Evolutionary conservation across 495 filamentous ascomycete genomes (phyloP).

Genomic region (Acidiella bohemica): DNA sequence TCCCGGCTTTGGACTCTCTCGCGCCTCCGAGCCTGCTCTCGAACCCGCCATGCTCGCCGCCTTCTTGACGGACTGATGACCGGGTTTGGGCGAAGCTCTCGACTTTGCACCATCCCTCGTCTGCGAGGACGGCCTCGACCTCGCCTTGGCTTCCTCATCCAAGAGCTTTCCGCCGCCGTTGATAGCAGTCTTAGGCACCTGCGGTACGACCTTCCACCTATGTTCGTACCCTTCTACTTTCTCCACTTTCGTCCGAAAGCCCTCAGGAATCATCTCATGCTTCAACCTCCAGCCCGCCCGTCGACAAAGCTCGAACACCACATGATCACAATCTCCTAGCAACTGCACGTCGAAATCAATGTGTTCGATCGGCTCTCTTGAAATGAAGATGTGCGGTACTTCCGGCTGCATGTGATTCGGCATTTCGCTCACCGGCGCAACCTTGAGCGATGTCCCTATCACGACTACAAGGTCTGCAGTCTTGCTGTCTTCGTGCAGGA

Average conservation of each 20-base stretch:
- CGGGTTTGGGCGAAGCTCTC: too few species aligned
- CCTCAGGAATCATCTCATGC: slow-evolving; percentile 17
- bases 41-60: too few species aligned
- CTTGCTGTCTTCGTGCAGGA: slow-evolving; percentile 65
- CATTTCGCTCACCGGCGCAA: slow-evolving; percentile 87
- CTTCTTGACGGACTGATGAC: too few species aligned
- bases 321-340: slow-evolving; percentile 81
- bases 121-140: too few species aligned
- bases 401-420: slow-evolving; percentile 61
- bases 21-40: too few species aligned
- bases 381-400: slow-evolving; percentile 91
- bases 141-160: too few species aligned
- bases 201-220: slow-evolving; percentile 4
- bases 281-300: slow-evolving; percentile 59
- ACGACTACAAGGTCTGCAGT: slow-evolving; percentile 85
- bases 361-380: slow-evolving; percentile 71
- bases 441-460: slow-evolving; percentile 92
- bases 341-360: slow-evolving; percentile 93
- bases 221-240: slow-evolving; percentile 3
- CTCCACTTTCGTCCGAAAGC: slow-evolving; percentile 2
- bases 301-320: slow-evolving; percentile 79
- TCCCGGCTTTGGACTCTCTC: too few species aligned
- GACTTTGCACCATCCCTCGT: too few species aligned
- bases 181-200: too few species aligned
- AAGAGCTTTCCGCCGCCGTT: too few species aligned